phyloP scores from a whole-genome alignment of 805 yeast species.

The Metschnikowia santaceciliae region DNA sequence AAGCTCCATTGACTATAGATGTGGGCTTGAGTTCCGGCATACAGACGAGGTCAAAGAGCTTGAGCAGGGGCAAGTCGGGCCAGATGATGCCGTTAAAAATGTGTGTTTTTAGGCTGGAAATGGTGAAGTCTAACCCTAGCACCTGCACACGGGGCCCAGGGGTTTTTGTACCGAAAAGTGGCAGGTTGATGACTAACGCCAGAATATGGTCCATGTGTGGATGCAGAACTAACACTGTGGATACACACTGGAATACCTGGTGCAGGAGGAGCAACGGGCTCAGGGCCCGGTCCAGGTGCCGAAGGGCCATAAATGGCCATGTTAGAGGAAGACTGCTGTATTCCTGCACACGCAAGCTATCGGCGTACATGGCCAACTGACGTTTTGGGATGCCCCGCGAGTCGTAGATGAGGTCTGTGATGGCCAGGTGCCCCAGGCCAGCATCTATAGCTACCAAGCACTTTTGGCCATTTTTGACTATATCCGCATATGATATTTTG shows the following conservation, averaged over 20 bases:
- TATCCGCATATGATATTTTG: conserved; percentile 32
- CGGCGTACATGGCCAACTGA: conserved; percentile 27
- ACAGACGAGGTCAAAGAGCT: conserved; percentile 21
- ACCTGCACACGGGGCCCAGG: conserved; percentile 1
- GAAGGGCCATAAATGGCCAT: conserved; percentile 23
- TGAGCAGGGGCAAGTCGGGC: conserved; percentile 60
- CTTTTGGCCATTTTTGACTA: conserved; percentile 24
- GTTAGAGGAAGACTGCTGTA: conserved; percentile 24
- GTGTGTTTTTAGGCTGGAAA: conserved; percentile 47
- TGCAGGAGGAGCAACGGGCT: conserved; percentile 6
- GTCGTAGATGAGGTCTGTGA: conserved; percentile 39
- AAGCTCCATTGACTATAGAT: conserved; percentile 16
- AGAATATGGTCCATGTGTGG: conserved; percentile 80
- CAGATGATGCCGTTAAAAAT: conserved; percentile 74
- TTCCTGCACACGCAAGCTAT: conserved; percentile 21
- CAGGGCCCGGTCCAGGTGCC: not conserved
- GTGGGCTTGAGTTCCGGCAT: conserved; percentile 14
- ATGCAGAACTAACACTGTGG: conserved; percentile 56
- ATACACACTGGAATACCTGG: conserved; percentile 28
- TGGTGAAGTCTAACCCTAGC: conserved; percentile 52
- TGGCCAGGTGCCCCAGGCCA: conserved; percentile 64
- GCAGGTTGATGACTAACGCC: conserved; percentile 68
- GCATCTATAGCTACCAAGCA: conserved; percentile 65
- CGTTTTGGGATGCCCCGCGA: conserved; percentile 14
- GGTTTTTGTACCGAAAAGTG: conserved; percentile 35